These are phyloP conservation scores for Nothopassalora personata DNA, from an alignment of 2,329 filamentous ascomycete genomes.

Conservation along the genomic window DNA sequence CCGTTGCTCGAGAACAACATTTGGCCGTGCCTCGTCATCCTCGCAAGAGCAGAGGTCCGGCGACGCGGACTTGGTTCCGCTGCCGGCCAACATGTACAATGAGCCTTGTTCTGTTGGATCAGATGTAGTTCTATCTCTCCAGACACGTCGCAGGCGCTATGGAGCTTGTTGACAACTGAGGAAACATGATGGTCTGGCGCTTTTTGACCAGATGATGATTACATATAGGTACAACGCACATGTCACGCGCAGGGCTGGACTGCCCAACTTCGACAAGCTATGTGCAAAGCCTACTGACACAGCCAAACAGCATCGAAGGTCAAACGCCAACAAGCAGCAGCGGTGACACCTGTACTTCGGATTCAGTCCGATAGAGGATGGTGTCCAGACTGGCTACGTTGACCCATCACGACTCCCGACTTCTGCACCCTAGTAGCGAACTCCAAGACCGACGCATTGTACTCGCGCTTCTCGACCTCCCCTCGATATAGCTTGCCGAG, in stretches of 20 bases:
- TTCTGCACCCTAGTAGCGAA: slow-evolving; percentile 37
- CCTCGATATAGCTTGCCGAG: slow-evolving; percentile 39
- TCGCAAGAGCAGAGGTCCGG: neutral
- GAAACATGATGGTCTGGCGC: neutral
- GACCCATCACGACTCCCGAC: slow-evolving; percentile 37
- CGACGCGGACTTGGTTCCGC: slow-evolving; percentile 7
- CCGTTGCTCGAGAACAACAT: neutral
- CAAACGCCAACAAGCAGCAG: neutral
- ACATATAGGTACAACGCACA: no score
- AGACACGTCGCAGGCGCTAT: neutral
- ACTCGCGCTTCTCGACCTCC: slow-evolving; percentile 32
- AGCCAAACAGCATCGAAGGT: neutral
- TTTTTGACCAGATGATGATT: no score
- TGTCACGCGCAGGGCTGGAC: no score
- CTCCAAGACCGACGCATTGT: slow-evolving; percentile 34
- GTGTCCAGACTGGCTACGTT: slow-evolving; percentile 38
- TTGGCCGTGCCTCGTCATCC: slow-evolving; percentile 3
- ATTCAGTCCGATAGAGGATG: slow-evolving; percentile 25
- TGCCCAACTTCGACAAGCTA: neutral
- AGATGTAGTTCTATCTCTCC: neutral
- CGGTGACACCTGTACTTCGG: neutral
- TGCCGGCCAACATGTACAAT: neutral
- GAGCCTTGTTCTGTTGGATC: neutral
- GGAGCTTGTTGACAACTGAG: neutral
- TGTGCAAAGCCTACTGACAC: neutral